Conservation (phyloP, 1,284 basidiomycete genomes). For the Malassezia globosa region DNA sequence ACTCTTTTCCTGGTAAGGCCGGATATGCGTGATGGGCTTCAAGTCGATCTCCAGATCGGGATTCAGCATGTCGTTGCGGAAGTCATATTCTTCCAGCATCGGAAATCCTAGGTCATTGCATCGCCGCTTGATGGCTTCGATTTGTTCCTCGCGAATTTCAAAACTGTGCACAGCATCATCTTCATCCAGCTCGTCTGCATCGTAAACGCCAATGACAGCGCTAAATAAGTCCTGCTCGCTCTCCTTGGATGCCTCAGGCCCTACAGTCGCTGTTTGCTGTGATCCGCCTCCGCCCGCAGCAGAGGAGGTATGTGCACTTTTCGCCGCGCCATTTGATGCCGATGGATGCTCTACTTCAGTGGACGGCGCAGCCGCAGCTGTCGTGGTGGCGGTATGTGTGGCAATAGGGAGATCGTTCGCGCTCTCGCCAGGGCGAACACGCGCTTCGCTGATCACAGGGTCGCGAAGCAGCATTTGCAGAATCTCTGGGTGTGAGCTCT, state of each 20-base stretch:
- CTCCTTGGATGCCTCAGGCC: conserved; percentile 8
- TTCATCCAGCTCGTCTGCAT: conserved; percentile 42
- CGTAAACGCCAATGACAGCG: conserved; percentile 45
- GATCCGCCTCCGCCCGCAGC: no score
- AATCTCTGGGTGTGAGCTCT: conserved; percentile 42
- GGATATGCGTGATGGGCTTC: conserved; percentile 44
- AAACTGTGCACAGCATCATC: conserved; percentile 46
- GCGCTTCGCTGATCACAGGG: conserved; percentile 33
- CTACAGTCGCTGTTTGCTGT: background rate
- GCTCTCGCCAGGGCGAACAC: conserved; percentile 27
- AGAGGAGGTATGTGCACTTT: background rate
- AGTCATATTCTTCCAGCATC: conserved; percentile 47
- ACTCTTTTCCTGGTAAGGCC: conserved; percentile 46
- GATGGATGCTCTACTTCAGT: background rate
- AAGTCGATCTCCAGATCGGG: conserved; percentile 46
- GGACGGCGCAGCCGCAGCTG: background rate
- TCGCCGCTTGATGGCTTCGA: conserved; percentile 44
- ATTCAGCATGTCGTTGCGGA: conserved; percentile 44
- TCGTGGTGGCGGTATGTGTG: background rate
- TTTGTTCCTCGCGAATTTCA: conserved; percentile 41
- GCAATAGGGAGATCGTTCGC: conserved; percentile 14
- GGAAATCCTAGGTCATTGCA: conserved; percentile 46
- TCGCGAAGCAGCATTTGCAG: conserved; percentile 41
- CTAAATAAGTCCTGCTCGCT: conserved; percentile 43
- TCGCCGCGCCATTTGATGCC: background rate